Evolutionary conservation across 768 basidiomycete genomes (phyloP).

Genomic region (Termitomyces sp.): DNA sequence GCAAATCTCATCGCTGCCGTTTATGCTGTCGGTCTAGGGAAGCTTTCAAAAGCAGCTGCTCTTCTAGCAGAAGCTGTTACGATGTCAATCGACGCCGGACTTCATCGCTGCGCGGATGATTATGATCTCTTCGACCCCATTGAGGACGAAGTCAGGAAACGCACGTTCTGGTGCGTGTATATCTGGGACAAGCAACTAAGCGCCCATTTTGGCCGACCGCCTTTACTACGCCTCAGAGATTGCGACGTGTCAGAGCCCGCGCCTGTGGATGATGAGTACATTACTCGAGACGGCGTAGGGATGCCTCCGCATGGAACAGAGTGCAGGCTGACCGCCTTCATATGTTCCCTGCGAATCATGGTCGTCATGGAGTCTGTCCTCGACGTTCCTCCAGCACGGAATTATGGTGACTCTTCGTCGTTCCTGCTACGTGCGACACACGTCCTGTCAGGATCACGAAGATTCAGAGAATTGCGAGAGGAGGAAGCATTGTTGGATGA

Average conservation of each 20-base stretch:
- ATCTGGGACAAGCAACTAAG: constrained; percentile 94
- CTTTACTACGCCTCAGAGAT: constrained; percentile 82
- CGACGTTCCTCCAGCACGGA: constrained; percentile 73
- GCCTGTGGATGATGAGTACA: constrained; percentile 86
- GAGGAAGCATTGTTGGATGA: constrained; percentile 83
- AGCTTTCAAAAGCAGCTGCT: constrained; percentile 82
- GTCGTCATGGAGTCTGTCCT: constrained; percentile 87
- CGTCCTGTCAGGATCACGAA: constrained; percentile 60
- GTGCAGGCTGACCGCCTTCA: constrained; percentile 79
- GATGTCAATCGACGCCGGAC: constrained; percentile 83
- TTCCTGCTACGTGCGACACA: constrained; percentile 74
- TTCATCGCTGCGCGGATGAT: constrained; percentile 84
- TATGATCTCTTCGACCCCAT: constrained; percentile 88
- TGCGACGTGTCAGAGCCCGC: constrained; percentile 90
- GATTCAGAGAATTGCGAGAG: constrained; percentile 68
- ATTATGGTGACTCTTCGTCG: constrained; percentile 62
- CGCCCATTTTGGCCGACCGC: constrained; percentile 87
- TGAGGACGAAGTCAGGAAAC: constrained; percentile 88
- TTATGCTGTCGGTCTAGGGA: constrained; percentile 88
- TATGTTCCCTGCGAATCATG: constrained; percentile 73
- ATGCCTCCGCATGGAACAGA: constrained; percentile 70
- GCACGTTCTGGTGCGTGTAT: constrained; percentile 97
- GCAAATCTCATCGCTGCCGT: constrained; percentile 90
- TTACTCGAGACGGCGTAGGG: constrained; percentile 69
- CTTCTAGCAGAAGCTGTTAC: constrained; percentile 86